These are phyloP conservation scores for Pichia sp. DNA, from an alignment of 1,139 yeast genomes.

Conservation along the genomic window DNA sequence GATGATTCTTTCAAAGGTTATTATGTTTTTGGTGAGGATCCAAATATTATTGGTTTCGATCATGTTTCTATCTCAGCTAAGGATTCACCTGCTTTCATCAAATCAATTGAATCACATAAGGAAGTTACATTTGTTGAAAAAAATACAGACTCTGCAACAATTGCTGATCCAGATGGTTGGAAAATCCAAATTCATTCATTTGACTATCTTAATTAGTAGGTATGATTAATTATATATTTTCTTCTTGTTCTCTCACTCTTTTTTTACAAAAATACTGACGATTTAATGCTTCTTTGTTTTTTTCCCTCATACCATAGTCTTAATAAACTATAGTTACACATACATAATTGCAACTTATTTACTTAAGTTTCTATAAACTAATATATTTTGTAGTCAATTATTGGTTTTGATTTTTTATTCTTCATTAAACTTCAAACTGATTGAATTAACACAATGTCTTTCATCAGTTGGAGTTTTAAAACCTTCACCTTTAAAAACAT, in stretches of 20 bases:
- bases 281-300: too few relatives aligned
- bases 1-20: slow-evolving; percentile 65
- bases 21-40: slow-evolving; percentile 69
- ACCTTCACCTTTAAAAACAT: slow-evolving; percentile 93
- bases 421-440: slow-evolving; percentile 58
- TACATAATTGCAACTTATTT: not conserved
- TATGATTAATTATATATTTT: not conserved
- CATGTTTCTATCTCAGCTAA: slow-evolving; percentile 73
- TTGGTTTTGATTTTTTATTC: not conserved
- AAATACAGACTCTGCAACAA: slow-evolving; percentile 55
- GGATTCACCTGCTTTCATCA: slow-evolving; percentile 53
- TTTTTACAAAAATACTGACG: not conserved
- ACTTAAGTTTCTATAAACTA: not conserved
- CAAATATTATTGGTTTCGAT: slow-evolving; percentile 81
- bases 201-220: slow-evolving; percentile 21
- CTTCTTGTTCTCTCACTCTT: not conserved
- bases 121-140: slow-evolving; percentile 39
- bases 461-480: slow-evolving; percentile 82
- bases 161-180: slow-evolving; percentile 92
- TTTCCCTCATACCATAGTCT: not conserved
- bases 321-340: not conserved
- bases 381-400: not conserved
- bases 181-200: slow-evolving; percentile 62
- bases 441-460: slow-evolving; percentile 91
- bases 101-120: slow-evolving; percentile 24